These are phyloP conservation scores for Blastobotrys serpentis DNA, from an alignment of 1,139 yeast genomes.

Conservation along the genomic window DNA sequence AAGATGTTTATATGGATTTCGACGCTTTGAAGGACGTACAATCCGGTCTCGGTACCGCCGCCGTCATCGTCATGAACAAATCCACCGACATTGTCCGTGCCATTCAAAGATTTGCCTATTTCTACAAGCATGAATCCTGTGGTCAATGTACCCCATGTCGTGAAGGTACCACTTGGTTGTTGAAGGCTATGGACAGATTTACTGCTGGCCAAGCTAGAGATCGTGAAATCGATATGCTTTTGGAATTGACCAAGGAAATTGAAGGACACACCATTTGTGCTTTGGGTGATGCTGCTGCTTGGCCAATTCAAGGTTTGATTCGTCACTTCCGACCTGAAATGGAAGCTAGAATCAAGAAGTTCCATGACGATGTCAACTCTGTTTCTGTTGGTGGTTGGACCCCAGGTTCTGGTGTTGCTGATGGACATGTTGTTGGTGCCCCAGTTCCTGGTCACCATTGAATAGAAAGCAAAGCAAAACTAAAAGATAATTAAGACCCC, in stretches of 20 bases:
- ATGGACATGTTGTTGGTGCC: conserved; percentile 47
- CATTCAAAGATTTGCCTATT: conserved; percentile 76
- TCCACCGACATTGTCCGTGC: conserved; percentile 80
- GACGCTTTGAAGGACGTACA: conserved; percentile 83
- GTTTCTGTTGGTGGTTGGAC: conserved; percentile 79
- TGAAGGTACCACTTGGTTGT: conserved; percentile 87
- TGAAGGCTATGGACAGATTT: conserved; percentile 80
- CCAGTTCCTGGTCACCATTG: conserved; percentile 16
- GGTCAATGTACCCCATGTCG: conserved; percentile 96
- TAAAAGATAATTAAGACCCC: conserved; percentile 1
- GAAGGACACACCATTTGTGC: conserved; percentile 93
- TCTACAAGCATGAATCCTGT: conserved; percentile 88
- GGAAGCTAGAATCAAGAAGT: conserved; percentile 64
- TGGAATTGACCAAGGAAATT: conserved; percentile 77
- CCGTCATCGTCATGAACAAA: conserved; percentile 86
- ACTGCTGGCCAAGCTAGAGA: conserved; percentile 73
- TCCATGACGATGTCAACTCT: conserved; percentile 45
- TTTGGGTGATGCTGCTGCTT: conserved; percentile 87
- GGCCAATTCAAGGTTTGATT: conserved; percentile 89
- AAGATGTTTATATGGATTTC: conserved; percentile 74
- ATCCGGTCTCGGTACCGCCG: conserved; percentile 88
- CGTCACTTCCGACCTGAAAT: conserved; percentile 79
- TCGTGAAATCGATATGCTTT: conserved; percentile 77
- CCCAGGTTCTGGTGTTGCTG: conserved; percentile 55
- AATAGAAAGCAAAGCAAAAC: background rate